Conservation (phyloP, 352 stramenopile species). For the Phytophthora fragariaefolia region DNA sequence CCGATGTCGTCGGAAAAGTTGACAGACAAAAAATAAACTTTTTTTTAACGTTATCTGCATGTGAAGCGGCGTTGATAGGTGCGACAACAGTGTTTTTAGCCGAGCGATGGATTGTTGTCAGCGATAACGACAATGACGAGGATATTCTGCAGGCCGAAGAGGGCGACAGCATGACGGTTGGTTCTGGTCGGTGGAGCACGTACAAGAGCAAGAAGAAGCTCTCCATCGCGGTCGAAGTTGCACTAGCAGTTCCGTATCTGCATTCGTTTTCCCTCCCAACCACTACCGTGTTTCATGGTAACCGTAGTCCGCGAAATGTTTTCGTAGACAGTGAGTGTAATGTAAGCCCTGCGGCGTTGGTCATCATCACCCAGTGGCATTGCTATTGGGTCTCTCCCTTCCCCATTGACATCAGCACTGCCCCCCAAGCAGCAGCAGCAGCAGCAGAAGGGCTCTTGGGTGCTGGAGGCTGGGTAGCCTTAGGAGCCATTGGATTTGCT, state of each 20-base stretch:
- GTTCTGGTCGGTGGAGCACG: no score
- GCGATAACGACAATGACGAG: no score
- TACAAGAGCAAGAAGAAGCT: no score
- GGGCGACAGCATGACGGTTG: no score
- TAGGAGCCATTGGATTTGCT: slow-evolving; percentile 17
- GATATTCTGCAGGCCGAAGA: no score
- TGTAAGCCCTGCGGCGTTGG: slow-evolving; percentile 47
- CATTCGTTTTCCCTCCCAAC: slow-evolving; percentile 47
- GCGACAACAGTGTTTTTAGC: no score
- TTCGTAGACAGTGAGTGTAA: slow-evolving; percentile 45
- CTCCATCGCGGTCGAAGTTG: slow-evolving; percentile 47
- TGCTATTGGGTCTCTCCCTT: not conserved
- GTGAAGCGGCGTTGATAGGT: no score
- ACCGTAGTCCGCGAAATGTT: slow-evolving; percentile 54
- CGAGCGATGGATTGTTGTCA: no score
- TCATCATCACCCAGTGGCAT: slow-evolving; percentile 37
- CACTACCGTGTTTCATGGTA: slow-evolving; percentile 51
- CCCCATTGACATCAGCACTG: slow-evolving; percentile 20
- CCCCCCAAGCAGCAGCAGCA: slow-evolving; percentile 44
- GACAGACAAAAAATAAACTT: no score
- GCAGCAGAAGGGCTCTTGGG: slow-evolving; percentile 21
- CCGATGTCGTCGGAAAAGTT: slow-evolving; percentile 8
- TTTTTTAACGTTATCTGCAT: no score
- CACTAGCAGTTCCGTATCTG: slow-evolving; percentile 48
- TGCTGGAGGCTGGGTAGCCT: slow-evolving; percentile 20